phyloP scores from a whole-genome alignment of 2,329 filamentous ascomycete species.

The Epichloe hybrida region DNA sequence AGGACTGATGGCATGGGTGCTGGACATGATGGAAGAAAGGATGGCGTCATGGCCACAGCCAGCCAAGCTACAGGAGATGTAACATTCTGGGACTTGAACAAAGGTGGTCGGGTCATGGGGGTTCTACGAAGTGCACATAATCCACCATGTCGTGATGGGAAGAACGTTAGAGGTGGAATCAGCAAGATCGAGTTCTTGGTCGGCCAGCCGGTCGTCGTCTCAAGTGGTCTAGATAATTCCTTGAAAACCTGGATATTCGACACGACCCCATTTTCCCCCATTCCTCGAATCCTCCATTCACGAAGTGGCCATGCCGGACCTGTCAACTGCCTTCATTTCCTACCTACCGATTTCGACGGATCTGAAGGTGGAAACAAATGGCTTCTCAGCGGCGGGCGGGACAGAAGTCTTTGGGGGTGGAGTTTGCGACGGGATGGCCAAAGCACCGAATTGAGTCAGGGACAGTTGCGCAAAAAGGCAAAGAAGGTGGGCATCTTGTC shows the following conservation, averaged over 20 bases:
- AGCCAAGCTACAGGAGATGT: constrained; percentile 71
- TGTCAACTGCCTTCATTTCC: constrained; percentile 68
- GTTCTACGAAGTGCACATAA: constrained; percentile 81
- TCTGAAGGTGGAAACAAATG: constrained; percentile 84
- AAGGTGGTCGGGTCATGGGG: constrained; percentile 74
- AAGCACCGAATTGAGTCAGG: constrained; percentile 85
- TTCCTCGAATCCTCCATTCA: constrained; percentile 73
- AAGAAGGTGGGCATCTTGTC: constrained; percentile 71
- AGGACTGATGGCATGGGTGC: constrained; percentile 80
- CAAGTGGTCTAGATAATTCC: constrained; percentile 84
- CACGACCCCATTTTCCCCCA: constrained; percentile 70
- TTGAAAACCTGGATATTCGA: constrained; percentile 96
- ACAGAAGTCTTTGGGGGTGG: constrained; percentile 92
- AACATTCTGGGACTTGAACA: constrained; percentile 91
- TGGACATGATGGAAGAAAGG: constrained; percentile 68
- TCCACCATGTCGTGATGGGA: constrained; percentile 44
- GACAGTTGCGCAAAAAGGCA: constrained; percentile 76
- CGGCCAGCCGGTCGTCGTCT: constrained; percentile 81
- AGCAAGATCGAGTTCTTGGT: constrained; percentile 80
- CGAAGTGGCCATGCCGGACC: constrained; percentile 82
- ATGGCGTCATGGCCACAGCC: constrained; percentile 90
- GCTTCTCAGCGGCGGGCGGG: constrained; percentile 78
- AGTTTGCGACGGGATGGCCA: constrained; percentile 90
- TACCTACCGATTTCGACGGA: constrained; percentile 81
- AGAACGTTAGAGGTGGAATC: constrained; percentile 57